A percentile compares a stretch with the other conserved stretches of the same genome.
These are phyloP conservation scores for Barbarea vulgaris DNA, from an alignment of 345 rosid genomes.

Conservation along the genomic window DNA sequence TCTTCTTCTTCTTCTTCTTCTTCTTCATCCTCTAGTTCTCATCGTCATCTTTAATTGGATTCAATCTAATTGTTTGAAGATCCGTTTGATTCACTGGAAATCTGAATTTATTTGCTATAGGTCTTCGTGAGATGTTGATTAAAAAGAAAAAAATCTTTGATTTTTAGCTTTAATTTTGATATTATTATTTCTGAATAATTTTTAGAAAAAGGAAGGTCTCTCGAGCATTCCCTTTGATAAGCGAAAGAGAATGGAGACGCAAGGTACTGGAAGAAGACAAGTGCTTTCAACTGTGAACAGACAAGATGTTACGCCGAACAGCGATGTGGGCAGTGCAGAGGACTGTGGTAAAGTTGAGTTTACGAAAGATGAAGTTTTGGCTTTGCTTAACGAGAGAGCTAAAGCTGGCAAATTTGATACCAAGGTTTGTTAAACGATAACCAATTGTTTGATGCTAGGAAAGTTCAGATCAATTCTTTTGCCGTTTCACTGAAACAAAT, in stretches of 20 bases:
- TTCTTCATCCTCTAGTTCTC: not conserved
- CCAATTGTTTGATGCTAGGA: not conserved
- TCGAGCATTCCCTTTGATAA: conserved; percentile 66
- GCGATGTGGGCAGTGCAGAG: conserved; percentile 50
- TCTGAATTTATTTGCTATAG: not conserved
- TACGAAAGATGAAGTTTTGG: conserved; percentile 76
- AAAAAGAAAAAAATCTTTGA: not conserved
- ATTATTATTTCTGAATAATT: conserved; percentile 4
- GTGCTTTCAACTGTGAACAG: conserved; percentile 54
- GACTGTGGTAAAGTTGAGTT: conserved; percentile 55
- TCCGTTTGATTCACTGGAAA: not conserved
- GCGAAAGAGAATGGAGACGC: conserved; percentile 54
- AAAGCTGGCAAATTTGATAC: conserved; percentile 74
- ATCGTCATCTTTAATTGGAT: not conserved
- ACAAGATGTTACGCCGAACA: conserved; percentile 48
- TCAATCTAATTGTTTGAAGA: not conserved
- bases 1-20: too few species aligned
- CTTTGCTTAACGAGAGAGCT: conserved; percentile 67
- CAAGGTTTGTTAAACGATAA: conserved; percentile 52
- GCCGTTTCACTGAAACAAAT: not conserved
- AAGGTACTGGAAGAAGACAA: conserved; percentile 53
- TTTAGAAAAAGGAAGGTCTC: conserved; percentile 58
- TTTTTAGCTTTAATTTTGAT: conserved; percentile 3
- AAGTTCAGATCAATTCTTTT: not conserved
- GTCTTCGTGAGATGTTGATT: not conserved